These are phyloP conservation scores for Picea glauca DNA, from an alignment of 75 land plant species.

Conservation along the genomic window DNA sequence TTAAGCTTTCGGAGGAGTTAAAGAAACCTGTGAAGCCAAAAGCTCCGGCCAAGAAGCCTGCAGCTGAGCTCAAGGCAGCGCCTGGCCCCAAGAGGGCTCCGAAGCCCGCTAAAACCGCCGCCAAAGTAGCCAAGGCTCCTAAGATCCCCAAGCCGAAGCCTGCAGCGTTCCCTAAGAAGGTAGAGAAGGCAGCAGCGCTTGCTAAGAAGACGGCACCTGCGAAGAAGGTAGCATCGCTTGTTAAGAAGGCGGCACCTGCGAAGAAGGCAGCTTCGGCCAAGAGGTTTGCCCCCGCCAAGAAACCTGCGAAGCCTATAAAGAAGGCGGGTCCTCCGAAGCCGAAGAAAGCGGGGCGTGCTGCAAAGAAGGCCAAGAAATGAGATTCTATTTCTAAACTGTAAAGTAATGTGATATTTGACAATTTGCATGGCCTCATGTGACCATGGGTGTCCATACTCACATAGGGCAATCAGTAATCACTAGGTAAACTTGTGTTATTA, in stretches of 20 bases:
- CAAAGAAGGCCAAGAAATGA: slow-evolving; percentile 9
- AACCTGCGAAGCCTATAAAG: slow-evolving; percentile 2
- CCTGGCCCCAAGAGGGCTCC: not conserved
- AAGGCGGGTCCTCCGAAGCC: not conserved
- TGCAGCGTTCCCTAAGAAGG: not conserved
- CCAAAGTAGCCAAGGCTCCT: not conserved
- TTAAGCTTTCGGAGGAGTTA: slow-evolving; percentile 35
- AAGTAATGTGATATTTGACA: too few species aligned
- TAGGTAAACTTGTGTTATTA: too few species aligned
- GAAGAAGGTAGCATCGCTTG: not conserved
- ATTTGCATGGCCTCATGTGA: too few species aligned
- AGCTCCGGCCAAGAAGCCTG: slow-evolving; percentile 10
- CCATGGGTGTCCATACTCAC: too few species aligned
- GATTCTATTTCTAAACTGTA: too few species aligned
- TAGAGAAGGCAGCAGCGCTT: not conserved
- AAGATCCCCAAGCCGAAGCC: slow-evolving; percentile 14
- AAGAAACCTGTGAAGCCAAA: not conserved
- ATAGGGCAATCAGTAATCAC: too few species aligned
- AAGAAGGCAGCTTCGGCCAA: slow-evolving; percentile 2
- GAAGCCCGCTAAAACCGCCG: not conserved
- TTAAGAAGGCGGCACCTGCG: not conserved
- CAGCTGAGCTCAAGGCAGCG: slow-evolving; percentile 12
- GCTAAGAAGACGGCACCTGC: not conserved
- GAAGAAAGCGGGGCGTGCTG: not conserved
- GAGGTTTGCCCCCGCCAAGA: slow-evolving; percentile 2